Conservation (phyloP, 495 filamentous ascomycete genomes). For the Friedmanniomyces endolithicus region DNA sequence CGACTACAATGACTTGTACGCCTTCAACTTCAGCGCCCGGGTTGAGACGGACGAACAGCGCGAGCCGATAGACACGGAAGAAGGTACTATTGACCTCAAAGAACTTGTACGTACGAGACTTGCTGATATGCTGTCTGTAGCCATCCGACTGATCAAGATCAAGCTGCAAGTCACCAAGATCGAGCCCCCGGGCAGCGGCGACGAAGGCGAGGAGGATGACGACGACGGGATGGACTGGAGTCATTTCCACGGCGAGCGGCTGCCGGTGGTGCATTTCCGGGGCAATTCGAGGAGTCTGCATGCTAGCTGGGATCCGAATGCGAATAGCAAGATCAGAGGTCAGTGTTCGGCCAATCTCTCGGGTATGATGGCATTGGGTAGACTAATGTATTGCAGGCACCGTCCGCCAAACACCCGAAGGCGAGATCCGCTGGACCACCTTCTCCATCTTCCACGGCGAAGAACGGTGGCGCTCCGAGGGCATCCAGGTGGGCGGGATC, state of each 20-base stretch:
- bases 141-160: conserved; percentile 52
- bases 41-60: conserved; percentile 33
- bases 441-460: conserved; percentile 48
- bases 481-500: conserved; percentile 50
- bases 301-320: conserved; percentile 46
- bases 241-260: conserved; percentile 17
- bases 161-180: conserved; percentile 42
- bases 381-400: conserved; percentile 30
- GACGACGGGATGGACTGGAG: conserved; percentile 16
- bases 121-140: conserved; percentile 31
- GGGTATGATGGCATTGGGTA: neutral
- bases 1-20: conserved; percentile 44
- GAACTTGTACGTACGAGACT: conserved; percentile 13
- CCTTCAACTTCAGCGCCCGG: conserved; percentile 41
- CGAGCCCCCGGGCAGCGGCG: conserved; percentile 37
- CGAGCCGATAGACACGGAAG: conserved; percentile 34
- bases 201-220: conserved; percentile 26
- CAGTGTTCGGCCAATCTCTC: neutral
- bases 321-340: conserved; percentile 42
- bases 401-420: conserved; percentile 45
- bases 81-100: conserved; percentile 23
- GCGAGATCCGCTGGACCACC: conserved; percentile 55
- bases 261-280: conserved; percentile 47
- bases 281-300: conserved; percentile 45
- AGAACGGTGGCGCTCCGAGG: conserved; percentile 54